Conservation (phyloP, 2,329 filamentous ascomycete species). For the Balansia obtecta region DNA sequence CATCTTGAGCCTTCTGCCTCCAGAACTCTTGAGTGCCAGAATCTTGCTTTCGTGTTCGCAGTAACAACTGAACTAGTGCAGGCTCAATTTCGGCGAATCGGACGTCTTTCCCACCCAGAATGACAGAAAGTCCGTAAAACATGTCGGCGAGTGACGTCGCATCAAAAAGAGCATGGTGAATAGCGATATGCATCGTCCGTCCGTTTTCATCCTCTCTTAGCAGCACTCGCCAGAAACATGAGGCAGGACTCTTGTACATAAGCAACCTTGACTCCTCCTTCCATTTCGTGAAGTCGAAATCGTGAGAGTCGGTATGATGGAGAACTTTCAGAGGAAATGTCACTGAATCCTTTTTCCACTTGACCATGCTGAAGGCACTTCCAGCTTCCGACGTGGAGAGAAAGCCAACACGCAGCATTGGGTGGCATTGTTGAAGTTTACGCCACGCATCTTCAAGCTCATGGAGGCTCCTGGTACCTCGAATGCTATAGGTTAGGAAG, state of each 20-base stretch:
- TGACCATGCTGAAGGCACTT: conserved; percentile 63
- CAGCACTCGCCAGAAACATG: conserved; percentile 51
- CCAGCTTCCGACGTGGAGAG: conserved; percentile 44
- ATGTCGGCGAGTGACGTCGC: conserved; percentile 59
- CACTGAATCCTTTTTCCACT: conserved; percentile 27
- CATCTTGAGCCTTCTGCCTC: conserved; percentile 38
- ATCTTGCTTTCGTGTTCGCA: conserved; percentile 16
- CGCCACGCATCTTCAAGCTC: conserved; percentile 48
- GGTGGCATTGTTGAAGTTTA: conserved; percentile 38
- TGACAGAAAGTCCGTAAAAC: conserved; percentile 40
- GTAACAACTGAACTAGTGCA: conserved; percentile 30
- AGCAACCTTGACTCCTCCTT: conserved; percentile 17
- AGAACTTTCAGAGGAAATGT: conserved; percentile 8
- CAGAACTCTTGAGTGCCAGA: conserved; percentile 45
- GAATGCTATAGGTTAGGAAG: conserved; percentile 44
- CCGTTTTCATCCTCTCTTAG: conserved; percentile 24
- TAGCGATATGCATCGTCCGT: conserved; percentile 30
- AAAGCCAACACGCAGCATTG: conserved; percentile 71
- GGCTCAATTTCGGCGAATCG: conserved; percentile 16
- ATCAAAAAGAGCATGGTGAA: conserved; percentile 81
- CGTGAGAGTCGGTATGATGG: background rate
- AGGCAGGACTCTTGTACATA: conserved; percentile 32
- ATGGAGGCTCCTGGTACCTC: conserved; percentile 22
- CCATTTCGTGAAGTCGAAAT: conserved; percentile 19
- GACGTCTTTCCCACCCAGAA: conserved; percentile 13